Conservation (phyloP, 192 early-diverging fungal species). For the Podochytrium sp. region DNA sequence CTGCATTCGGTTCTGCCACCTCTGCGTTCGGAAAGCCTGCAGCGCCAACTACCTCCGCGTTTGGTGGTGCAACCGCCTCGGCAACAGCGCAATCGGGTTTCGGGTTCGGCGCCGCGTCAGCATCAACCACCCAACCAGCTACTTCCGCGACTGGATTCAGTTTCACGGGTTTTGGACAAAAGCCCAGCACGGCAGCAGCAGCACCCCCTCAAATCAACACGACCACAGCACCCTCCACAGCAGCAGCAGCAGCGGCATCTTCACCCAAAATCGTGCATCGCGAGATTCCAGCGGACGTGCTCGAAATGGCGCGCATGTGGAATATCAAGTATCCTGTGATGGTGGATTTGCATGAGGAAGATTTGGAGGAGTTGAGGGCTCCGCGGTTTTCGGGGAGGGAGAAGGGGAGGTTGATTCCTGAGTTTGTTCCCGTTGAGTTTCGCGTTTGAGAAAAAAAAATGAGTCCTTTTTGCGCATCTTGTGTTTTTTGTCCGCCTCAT, state of each 20-base stretch:
- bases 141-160: neutral
- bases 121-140: neutral
- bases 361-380: conserved; percentile 8
- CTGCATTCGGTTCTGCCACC: neutral
- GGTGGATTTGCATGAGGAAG: conserved; percentile 8
- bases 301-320: conserved; percentile 10
- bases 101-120: neutral
- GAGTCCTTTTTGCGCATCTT: neutral
- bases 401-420: conserved; percentile 17
- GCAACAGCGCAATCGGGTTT: neutral
- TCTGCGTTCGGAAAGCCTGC: neutral
- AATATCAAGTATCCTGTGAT: neutral
- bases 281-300: neutral
- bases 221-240: neutral
- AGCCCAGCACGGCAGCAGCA: neutral
- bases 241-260: neutral
- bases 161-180: neutral
- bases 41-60: neutral
- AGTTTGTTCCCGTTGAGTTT: conserved; percentile 1
- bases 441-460: neutral
- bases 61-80: neutral
- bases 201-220: neutral
- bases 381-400: conserved; percentile 2
- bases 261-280: neutral
- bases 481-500: neutral